Conservation (phyloP, 495 filamentous ascomycete species). For the Aspergillus carlsbadensis region DNA sequence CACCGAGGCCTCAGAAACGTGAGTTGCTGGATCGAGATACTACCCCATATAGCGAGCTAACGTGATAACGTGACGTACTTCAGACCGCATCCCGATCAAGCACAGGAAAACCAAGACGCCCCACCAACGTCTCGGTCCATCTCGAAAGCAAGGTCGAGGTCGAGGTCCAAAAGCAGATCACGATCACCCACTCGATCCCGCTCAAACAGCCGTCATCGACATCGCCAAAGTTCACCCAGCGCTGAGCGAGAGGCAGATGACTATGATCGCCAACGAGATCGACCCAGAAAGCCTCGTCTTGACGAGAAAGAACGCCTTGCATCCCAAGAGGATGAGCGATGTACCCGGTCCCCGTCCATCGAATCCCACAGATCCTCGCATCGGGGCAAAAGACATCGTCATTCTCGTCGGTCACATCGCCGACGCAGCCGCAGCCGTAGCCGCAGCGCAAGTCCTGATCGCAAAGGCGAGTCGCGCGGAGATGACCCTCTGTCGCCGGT, state of each 20-base stretch:
- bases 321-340: constrained; percentile 40
- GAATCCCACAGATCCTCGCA: constrained; percentile 53
- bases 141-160: constrained; percentile 31
- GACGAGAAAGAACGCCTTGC: constrained; percentile 48
- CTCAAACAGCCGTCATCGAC: constrained; percentile 50
- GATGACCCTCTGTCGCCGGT: constrained; percentile 23
- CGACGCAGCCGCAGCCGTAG: constrained; percentile 40
- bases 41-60: neutral
- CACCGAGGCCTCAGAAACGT: constrained; percentile 36
- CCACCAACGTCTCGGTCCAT: constrained; percentile 35
- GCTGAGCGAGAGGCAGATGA: constrained; percentile 48
- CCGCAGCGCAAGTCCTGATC: constrained; percentile 24
- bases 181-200: constrained; percentile 44
- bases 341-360: constrained; percentile 52
- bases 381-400: constrained; percentile 42
- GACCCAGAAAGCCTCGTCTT: constrained; percentile 43
- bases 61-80: neutral
- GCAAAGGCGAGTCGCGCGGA: constrained; percentile 28
- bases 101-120: constrained; percentile 25
- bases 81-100: constrained; percentile 24
- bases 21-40: constrained; percentile 17
- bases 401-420: constrained; percentile 29
- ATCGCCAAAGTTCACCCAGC: constrained; percentile 59
- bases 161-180: constrained; percentile 35
- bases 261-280: constrained; percentile 44